Base-by-base conservation (phyloP, 768 basidiomycete species). In the Solioccasus polychromus region DNA sequence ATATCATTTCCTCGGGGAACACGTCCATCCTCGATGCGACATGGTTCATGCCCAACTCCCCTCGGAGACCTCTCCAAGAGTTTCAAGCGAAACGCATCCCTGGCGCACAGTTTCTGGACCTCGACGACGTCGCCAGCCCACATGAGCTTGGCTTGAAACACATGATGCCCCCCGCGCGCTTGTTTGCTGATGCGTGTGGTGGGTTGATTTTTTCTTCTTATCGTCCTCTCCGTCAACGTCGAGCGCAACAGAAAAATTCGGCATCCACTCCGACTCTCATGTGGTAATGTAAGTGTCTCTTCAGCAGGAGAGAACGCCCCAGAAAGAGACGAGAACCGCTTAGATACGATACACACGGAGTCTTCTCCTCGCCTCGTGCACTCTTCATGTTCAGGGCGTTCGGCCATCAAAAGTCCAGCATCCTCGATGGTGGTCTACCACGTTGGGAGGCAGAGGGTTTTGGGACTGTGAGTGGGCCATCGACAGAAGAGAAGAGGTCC, bases 341-440 rank as follows among this genome's bases (percentile, higher is more conserved):
- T 59, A 90, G 88, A 51, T 99, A 98, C 64, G 96, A 99, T 63
- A 73, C 85, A 2, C 79, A 85, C 46, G 95, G 96, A 10, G 72
- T 97, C 15, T 97, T 98, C 73, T 92, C 89, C 3, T 80, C 92
- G 18, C 94, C 96, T 43, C 80, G 96, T 47, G 91, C 92, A 2
- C 76, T 93, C 35, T 98, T 89, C 73, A 98, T 91, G 74, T 96
- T 98, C 77, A 80, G 88, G 68, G 76, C 87, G 19, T 92, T 96
- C 66, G 90, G 91, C 8, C 96, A 99, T 64, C 66, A 74, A 25
- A 83, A 83, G 35, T 90, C 92, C 8, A 90, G 88, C 50, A 77
- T 98, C 10, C 75, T 99, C 14, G 82, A 98, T 64, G 96, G 96
- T n/a, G 95, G 94, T 17, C 76, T 97, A 11, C 91, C 89, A 25